A percentile compares a stretch with the other conserved stretches of the same genome.
Conservation (phyloP, 2,329 filamentous ascomycete genomes). For the Colletotrichum gloeosporioides region DNA sequence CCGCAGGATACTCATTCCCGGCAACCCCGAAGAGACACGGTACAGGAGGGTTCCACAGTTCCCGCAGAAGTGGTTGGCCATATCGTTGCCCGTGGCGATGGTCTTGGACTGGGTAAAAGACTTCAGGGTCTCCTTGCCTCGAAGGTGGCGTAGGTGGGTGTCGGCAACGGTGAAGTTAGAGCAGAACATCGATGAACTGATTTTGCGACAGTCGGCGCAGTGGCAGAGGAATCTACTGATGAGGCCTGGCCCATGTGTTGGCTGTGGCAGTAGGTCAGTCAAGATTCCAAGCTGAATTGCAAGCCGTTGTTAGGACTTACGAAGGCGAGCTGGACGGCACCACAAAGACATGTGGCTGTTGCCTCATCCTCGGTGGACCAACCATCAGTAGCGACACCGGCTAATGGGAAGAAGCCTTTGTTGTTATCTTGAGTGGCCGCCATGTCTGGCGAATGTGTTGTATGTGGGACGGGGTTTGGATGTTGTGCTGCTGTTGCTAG, state of each 20-base stretch:
- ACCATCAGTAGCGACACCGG: constrained; percentile 43
- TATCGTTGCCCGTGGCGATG: constrained; percentile 49
- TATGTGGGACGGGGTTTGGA: background rate
- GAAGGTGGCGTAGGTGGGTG: constrained; percentile 49
- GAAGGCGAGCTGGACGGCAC: constrained; percentile 58
- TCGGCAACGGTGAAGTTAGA: constrained; percentile 60
- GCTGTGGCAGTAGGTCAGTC: constrained; percentile 32
- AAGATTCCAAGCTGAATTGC: background rate
- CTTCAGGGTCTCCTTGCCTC: constrained; percentile 56
- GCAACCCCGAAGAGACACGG: constrained; percentile 48
- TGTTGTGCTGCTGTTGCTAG: background rate
- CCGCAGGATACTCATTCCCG: constrained; percentile 53
- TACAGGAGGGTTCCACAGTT: constrained; percentile 68
- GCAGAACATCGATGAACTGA: constrained; percentile 67
- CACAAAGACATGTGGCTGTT: constrained; percentile 65
- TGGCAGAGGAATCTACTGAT: constrained; percentile 61
- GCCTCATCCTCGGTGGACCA: constrained; percentile 51
- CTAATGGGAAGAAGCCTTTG: constrained; percentile 34
- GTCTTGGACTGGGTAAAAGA: constrained; percentile 51
- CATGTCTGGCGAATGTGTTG: background rate
- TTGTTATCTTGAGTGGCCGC: background rate
- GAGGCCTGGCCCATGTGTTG: constrained; percentile 49
- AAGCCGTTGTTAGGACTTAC: constrained; percentile 37
- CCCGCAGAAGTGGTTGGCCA: constrained; percentile 68
- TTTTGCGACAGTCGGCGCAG: constrained; percentile 66